A percentile compares a stretch with the other conserved stretches of the same genome.
phyloP scores from a whole-genome alignment of 163 green algal genomes.

The Scenedesmus sp. region DNA sequence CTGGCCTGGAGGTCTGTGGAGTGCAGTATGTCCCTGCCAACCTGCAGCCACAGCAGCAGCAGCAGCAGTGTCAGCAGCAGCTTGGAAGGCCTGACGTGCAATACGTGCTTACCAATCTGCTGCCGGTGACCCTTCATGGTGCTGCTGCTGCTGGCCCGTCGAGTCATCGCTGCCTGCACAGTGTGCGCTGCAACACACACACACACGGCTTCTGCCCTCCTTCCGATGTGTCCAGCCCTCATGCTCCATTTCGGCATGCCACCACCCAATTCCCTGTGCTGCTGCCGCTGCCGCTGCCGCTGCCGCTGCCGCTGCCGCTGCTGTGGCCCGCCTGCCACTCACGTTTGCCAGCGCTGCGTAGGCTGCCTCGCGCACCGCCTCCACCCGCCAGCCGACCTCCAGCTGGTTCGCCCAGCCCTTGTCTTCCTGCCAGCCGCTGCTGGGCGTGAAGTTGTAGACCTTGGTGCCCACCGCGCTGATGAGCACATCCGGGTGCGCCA shows the following conservation, averaged over 20 bases:
- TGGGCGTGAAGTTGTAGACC: constrained; percentile 35
- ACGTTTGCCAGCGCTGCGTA: constrained; percentile 77
- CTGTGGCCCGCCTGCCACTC: too few relatives aligned
- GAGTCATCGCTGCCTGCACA: too few relatives aligned
- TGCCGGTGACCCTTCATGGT: too few relatives aligned
- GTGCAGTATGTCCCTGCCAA: constrained; percentile 84
- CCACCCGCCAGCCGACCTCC: constrained; percentile 77
- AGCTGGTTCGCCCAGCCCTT: constrained; percentile 65
- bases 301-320: not conserved
- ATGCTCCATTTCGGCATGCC: too few relatives aligned
- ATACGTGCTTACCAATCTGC: not conserved
- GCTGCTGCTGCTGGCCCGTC: too few relatives aligned
- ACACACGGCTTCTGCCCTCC: not conserved
- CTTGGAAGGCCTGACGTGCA: not conserved
- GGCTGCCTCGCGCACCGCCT: constrained; percentile 76
- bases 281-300: not conserved
- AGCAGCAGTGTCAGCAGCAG: not conserved
- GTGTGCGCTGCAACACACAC: not conserved
- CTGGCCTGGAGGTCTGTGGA: constrained; percentile 90
- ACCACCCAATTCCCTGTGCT: too few relatives aligned
- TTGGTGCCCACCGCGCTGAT: constrained; percentile 86
- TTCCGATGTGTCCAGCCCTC: not conserved
- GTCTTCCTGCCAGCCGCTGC: constrained; percentile 73
- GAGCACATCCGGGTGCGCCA: constrained; percentile 80
- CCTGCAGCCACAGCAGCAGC: constrained; percentile 37